Evolutionary conservation across 768 basidiomycete genomes (phyloP).

Genomic region (Neoboletus subvelutipes): DNA sequence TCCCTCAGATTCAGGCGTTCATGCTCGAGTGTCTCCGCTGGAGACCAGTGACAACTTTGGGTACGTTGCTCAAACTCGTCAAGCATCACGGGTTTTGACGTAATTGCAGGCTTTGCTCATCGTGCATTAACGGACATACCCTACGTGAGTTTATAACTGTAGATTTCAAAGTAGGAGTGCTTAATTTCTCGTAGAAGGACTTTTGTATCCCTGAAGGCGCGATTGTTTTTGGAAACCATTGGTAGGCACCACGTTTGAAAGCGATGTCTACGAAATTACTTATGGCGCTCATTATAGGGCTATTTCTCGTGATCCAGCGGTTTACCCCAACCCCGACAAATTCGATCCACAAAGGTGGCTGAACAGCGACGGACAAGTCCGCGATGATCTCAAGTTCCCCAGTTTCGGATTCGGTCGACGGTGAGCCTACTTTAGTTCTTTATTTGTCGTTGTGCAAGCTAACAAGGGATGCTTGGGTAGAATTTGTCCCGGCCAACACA

Average conservation of each 20-base stretch:
- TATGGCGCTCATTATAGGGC: conserved; percentile 36
- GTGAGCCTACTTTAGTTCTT: conserved; percentile 12
- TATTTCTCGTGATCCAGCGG: conserved; percentile 54
- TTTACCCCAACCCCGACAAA: conserved; percentile 58
- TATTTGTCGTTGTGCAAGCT: neutral
- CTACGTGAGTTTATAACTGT: conserved; percentile 42
- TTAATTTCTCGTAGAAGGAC: conserved; percentile 27
- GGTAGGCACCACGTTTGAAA: conserved; percentile 18
- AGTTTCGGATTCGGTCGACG: conserved; percentile 57
- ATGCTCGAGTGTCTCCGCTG: conserved; percentile 42
- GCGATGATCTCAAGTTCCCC: conserved; percentile 53
- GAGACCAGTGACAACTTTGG: conserved; percentile 39
- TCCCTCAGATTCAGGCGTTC: conserved; percentile 42
- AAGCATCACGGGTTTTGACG: neutral
- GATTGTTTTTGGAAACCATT: conserved; percentile 38
- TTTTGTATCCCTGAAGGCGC: conserved; percentile 38
- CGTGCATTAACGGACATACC: conserved; percentile 62
- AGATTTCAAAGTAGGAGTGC: neutral
- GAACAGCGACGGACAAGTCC: conserved; percentile 34
- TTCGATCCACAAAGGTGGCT: conserved; percentile 64
- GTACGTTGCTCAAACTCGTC: conserved; percentile 8
- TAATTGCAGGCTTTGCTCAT: conserved; percentile 53
- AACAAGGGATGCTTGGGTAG: conserved; percentile 28
- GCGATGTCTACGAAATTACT: neutral
- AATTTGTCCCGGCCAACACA: conserved; percentile 64